These are phyloP conservation scores for Pyrenophora seminiperda DNA, from an alignment of 2,329 filamentous ascomycete species.

Conservation along the genomic window DNA sequence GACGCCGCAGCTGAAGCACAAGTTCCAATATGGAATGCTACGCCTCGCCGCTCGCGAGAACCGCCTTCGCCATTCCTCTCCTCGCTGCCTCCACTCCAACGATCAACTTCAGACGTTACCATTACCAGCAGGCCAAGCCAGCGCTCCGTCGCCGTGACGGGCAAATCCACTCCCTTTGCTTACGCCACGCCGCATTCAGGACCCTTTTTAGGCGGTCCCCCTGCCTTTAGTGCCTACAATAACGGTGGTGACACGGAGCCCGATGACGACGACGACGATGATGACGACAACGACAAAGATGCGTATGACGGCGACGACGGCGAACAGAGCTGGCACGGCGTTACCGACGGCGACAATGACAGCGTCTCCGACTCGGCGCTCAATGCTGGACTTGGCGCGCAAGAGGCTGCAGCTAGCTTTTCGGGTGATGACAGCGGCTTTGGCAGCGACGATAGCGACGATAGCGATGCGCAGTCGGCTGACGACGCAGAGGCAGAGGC, in stretches of 20 bases:
- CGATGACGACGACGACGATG: constrained; percentile 42
- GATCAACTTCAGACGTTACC: constrained; percentile 40
- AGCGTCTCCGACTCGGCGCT: constrained; percentile 29
- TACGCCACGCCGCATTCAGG: constrained; percentile 75
- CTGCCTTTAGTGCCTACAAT: constrained; percentile 29
- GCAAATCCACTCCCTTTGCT: constrained; percentile 63
- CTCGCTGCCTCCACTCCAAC: constrained; percentile 32
- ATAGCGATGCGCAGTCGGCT: constrained; percentile 18
- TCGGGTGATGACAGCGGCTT: constrained; percentile 46
- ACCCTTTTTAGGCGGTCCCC: constrained; percentile 39
- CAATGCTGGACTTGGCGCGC: constrained; percentile 25
- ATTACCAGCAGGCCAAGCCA: constrained; percentile 53
- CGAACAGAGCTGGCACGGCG: constrained; percentile 40
- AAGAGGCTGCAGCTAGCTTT: constrained; percentile 41
- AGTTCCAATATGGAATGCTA: constrained; percentile 42
- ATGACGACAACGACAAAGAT: constrained; percentile 42
- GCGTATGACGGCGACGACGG: constrained; percentile 34
- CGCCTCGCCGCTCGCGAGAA: constrained; percentile 53
- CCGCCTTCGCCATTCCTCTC: constrained; percentile 51
- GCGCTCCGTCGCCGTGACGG: constrained; percentile 38
- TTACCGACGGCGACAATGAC: constrained; percentile 34
- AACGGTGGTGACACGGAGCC: constrained; percentile 43
- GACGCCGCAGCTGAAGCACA: constrained; percentile 28
- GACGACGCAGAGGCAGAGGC: constrained; percentile 15
- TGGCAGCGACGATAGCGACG: constrained; percentile 35